Percentiles rank a stretch among this genome's conserved stretches.
These are phyloP conservation scores for Chrysanthemum lavandulifolium DNA, from an alignment of 129 eudicot species.

Conservation along the genomic window DNA sequence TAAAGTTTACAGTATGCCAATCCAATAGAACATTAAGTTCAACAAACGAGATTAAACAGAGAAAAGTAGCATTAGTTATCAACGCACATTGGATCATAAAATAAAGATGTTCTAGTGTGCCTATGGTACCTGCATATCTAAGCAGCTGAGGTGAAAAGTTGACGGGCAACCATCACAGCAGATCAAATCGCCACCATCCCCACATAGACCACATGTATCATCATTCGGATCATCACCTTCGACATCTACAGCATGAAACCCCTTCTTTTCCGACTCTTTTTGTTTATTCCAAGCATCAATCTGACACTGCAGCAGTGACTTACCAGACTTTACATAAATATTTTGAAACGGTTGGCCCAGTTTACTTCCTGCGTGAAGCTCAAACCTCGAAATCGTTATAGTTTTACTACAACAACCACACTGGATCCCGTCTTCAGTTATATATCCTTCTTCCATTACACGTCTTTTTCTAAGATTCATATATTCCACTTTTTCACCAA, in stretches of 20 bases:
- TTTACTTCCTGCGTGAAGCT: conserved; percentile 93
- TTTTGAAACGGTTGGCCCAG: conserved; percentile 73
- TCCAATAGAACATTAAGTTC: background rate
- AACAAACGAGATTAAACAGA: background rate
- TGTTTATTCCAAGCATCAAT: conserved; percentile 85
- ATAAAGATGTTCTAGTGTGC: background rate
- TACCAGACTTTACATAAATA: conserved; percentile 58
- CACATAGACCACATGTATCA: conserved; percentile 88
- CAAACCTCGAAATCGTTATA: conserved; percentile 71
- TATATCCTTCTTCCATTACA: conserved; percentile 91
- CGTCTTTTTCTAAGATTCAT: conserved; percentile 73
- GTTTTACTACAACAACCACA: conserved; percentile 93
- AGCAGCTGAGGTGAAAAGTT: conserved; percentile 88
- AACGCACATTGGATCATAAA: background rate
- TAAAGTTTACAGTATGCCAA: background rate
- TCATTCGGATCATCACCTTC: conserved; percentile 90
- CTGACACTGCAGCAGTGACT: conserved; percentile 68
- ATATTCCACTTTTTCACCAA: conserved; percentile 77
- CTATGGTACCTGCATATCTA: conserved; percentile 61
- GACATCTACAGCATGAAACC: conserved; percentile 58
- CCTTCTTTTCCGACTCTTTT: conserved; percentile 52
- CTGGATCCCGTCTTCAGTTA: conserved; percentile 83
- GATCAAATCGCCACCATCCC: conserved; percentile 93
- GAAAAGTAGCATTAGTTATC: background rate
- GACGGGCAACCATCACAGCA: conserved; percentile 99